These are phyloP conservation scores for Macrophomina tecta DNA, from an alignment of 2,329 filamentous ascomycete species.

Conservation along the genomic window DNA sequence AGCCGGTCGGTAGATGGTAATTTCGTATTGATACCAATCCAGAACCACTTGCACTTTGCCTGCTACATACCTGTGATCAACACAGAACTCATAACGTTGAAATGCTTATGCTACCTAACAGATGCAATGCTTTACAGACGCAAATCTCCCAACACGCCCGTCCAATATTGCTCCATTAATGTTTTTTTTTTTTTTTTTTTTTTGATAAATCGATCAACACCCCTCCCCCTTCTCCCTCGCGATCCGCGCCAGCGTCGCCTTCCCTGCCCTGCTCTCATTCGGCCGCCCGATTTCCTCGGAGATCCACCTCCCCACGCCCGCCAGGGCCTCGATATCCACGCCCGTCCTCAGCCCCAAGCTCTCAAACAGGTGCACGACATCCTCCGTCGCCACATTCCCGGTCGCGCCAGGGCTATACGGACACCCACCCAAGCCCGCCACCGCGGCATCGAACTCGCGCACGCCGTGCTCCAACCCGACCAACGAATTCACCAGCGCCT, in stretches of 20 bases:
- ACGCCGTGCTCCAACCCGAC: constrained; percentile 79
- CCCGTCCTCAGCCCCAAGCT: constrained; percentile 77
- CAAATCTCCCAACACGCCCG: background rate
- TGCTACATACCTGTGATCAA: background rate
- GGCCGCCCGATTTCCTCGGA: constrained; percentile 41
- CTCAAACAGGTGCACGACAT: constrained; percentile 78
- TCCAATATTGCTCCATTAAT: background rate
- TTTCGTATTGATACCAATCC: background rate
- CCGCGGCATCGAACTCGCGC: constrained; percentile 78
- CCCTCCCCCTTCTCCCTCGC: constrained; percentile 14
- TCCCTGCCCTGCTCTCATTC: constrained; percentile 47
- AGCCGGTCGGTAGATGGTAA: constrained; percentile 10
- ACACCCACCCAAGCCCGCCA: constrained; percentile 82
- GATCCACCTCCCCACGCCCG: constrained; percentile 48
- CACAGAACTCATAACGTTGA: background rate
- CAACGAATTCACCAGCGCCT: constrained; percentile 81
- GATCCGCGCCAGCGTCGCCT: constrained; percentile 27
- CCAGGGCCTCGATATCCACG: constrained; percentile 53
- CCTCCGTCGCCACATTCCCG: constrained; percentile 85
- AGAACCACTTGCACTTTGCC: background rate
- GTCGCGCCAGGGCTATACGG: constrained; percentile 86
- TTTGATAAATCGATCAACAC: background rate
- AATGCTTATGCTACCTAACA: background rate
- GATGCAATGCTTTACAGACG: background rate
- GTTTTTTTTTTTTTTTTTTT: background rate